These are phyloP conservation scores for Penicillium polonicum DNA, from an alignment of 2,329 filamentous ascomycete genomes.

Conservation along the genomic window DNA sequence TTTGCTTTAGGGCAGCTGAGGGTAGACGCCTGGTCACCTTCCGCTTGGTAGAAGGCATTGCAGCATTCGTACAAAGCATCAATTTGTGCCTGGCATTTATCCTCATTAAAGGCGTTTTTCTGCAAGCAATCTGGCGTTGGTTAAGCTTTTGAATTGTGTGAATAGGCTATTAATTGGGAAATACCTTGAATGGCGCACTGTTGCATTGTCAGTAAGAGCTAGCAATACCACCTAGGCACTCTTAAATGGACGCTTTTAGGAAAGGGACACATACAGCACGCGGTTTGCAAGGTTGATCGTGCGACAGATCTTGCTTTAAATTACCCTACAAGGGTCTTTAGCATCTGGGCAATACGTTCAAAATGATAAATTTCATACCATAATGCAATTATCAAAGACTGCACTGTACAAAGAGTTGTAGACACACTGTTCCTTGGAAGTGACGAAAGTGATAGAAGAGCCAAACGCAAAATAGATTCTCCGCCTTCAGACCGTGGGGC, in stretches of 20 bases:
- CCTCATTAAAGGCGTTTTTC: conserved; percentile 81
- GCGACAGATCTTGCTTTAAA: conserved; percentile 68
- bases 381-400: conserved; percentile 6
- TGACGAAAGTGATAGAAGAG: conserved; percentile 18
- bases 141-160: conserved; percentile 4
- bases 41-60: conserved; percentile 76
- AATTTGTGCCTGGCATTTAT: conserved; percentile 73
- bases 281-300: conserved; percentile 79
- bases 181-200: conserved; percentile 92
- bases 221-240: not conserved
- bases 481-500: conserved; percentile 28
- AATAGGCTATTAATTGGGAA: conserved; percentile 8
- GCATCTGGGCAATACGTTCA: not conserved
- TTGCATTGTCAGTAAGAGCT: conserved; percentile 18
- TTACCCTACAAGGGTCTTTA: conserved; percentile 29
- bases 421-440: conserved; percentile 1
- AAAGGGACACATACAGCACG: conserved; percentile 63
- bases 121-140: conserved; percentile 68
- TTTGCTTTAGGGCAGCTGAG: conserved; percentile 82
- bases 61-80: conserved; percentile 93
- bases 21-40: conserved; percentile 73
- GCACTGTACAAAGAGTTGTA: not conserved
- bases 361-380: conserved; percentile 7
- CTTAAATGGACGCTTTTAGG: not conserved
- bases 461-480: conserved; percentile 40